Conservation (phyloP, 257 asterid genomes). For the Cordia subcordata region DNA sequence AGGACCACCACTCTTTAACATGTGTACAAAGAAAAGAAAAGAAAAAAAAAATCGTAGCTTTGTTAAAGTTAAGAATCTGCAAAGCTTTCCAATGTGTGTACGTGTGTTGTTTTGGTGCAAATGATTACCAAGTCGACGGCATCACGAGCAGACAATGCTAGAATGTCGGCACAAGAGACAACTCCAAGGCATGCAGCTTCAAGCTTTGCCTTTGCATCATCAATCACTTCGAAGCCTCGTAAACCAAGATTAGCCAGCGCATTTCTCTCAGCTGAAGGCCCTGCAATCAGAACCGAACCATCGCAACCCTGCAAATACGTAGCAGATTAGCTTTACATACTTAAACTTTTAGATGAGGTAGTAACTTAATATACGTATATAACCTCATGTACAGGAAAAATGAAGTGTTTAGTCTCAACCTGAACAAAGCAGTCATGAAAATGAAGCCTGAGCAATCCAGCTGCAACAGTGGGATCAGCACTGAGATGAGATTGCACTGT, state of each 20-base stretch:
- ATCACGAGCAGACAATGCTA: conserved; percentile 68
- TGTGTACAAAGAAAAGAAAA: not conserved
- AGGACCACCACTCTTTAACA: conserved; percentile 55
- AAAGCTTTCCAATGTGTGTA: not conserved
- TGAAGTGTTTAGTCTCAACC: conserved; percentile 15
- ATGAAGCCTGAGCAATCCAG: conserved; percentile 68
- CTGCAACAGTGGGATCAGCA: conserved; percentile 48
- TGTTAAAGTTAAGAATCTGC: too few species aligned
- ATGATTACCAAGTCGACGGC: conserved; percentile 49
- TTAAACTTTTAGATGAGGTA: too few species aligned
- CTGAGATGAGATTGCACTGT: conserved; percentile 42
- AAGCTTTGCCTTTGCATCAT: conserved; percentile 56
- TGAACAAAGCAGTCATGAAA: conserved; percentile 72
- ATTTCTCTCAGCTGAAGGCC: conserved; percentile 43
- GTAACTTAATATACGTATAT: not conserved
- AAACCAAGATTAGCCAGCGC: conserved; percentile 44
- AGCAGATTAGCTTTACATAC: too few species aligned
- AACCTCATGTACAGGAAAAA: not conserved
- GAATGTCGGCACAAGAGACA: conserved; percentile 67
- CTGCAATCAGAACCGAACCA: conserved; percentile 45
- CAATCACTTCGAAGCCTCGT: conserved; percentile 62
- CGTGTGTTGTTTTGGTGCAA: too few species aligned
- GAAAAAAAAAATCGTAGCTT: not conserved
- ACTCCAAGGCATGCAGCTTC: conserved; percentile 50
- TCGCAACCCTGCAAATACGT: conserved; percentile 52